phyloP scores from a whole-genome alignment of 2,329 filamentous ascomycete species.

The Bipolaris oryzae region DNA sequence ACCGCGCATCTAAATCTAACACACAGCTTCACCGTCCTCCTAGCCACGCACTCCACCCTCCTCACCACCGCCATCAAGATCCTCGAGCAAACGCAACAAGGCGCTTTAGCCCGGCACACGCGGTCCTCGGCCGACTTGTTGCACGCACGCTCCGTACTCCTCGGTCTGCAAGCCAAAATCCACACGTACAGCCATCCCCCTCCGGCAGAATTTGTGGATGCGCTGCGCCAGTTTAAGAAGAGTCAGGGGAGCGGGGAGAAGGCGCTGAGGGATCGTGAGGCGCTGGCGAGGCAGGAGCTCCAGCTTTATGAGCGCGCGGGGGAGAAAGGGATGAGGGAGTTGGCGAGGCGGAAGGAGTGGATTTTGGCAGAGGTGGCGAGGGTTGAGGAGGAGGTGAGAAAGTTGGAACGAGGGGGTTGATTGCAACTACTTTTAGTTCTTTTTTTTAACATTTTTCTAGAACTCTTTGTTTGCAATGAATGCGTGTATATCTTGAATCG shows the following conservation, averaged over 20 bases:
- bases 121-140: slow-evolving; percentile 54
- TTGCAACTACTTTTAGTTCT: too few relatives aligned
- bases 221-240: slow-evolving; percentile 42
- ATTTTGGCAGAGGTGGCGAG: slow-evolving; percentile 28
- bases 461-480: too few relatives aligned
- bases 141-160: slow-evolving; percentile 49
- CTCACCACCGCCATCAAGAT: slow-evolving; percentile 50
- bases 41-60: slow-evolving; percentile 46
- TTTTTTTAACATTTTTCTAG: too few relatives aligned
- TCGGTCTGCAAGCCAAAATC: slow-evolving; percentile 50
- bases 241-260: slow-evolving; percentile 38
- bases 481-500: too few relatives aligned
- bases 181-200: slow-evolving; percentile 37
- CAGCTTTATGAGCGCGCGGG: slow-evolving; percentile 45
- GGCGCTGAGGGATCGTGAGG: slow-evolving; percentile 40
- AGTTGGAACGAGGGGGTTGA: slow-evolving; percentile 7
- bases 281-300: slow-evolving; percentile 42
- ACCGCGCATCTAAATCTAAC: slow-evolving; percentile 41
- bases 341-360: slow-evolving; percentile 48
- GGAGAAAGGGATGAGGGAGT: slow-evolving; percentile 46
- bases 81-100: slow-evolving; percentile 57
- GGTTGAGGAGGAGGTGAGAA: slow-evolving; percentile 9
- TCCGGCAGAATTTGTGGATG: slow-evolving; percentile 32
- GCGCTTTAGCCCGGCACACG: slow-evolving; percentile 49
- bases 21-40: slow-evolving; percentile 41